Evolutionary conservation across 129 eudicot genomes (phyloP), one percentile per base, ranked within the genome.

Genomic region (Flaveria linearis): DNA sequence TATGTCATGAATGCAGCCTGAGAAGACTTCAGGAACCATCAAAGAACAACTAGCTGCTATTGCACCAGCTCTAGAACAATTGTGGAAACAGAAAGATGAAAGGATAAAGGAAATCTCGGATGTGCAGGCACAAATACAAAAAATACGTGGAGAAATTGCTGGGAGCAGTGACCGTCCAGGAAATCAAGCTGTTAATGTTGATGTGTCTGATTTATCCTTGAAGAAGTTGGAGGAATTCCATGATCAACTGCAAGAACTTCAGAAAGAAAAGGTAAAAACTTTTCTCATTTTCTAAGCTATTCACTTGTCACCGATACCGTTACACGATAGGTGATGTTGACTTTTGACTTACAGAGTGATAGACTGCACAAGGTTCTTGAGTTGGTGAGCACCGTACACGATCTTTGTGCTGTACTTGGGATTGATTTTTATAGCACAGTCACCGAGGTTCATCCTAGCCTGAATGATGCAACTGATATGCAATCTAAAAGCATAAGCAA

Each of bases 181-280:
- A 77, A 88, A 74, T 55, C 82, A 83, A 70, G 81, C 47, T 68
- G 84, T 69, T 57, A 84, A 81, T 52, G 92, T 69, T 63, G 86
- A 83, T 47, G 90, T 88, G 78, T 74, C 56, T 15, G 92, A 86
- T 86, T 78, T 91, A 73, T 86, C 97, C 20, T 66, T 74, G 62
- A 88, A 87, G 79, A 85, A 84, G 83, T 72, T 91, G 82, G 95
- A 86, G 56, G 97, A 88, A 69, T 76, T 89, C 71, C 88, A 91
- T 70, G 88, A 84, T 76, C 90, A 83, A 74, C 92, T 91, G 45
- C 84, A 87, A 82, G 87, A 91, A 82, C 97, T 91, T 85, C 90
- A 83, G 77, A 80, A 80, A 49, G 97, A 91, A 86, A 91, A 82
- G 95, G 97, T 91, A 72, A 39, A 9, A 64, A 23, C 65, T 22